Evolutionary conservation across 169 alveolate genomes (phyloP).

Genomic region (Plasmodium coatneyi): DNA sequence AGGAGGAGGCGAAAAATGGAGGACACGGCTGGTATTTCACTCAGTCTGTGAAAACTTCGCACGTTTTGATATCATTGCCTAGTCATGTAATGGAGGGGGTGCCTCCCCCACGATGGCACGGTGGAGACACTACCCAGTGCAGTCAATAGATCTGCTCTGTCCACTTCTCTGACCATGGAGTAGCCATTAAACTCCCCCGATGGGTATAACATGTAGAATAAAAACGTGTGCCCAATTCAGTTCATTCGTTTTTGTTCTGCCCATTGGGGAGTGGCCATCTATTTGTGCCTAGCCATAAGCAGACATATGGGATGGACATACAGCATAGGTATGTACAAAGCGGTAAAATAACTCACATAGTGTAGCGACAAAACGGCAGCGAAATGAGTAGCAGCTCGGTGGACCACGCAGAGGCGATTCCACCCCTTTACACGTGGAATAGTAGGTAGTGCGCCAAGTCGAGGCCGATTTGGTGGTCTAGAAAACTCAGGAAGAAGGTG

Average conservation of each 20-base stretch:
- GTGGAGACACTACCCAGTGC: neutral
- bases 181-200: neutral
- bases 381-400: too few species aligned
- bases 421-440: neutral
- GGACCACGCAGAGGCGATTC: neutral
- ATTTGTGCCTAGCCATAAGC: neutral
- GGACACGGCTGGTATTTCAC: neutral
- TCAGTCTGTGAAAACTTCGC: neutral
- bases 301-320: neutral
- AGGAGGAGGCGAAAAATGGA: neutral
- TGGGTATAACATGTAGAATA: neutral
- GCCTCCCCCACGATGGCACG: neutral
- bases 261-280: neutral
- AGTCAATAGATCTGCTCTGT: neutral
- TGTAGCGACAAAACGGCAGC: too few species aligned
- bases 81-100: neutral
- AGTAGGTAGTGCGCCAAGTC: conserved; percentile 38
- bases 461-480: conserved; percentile 29
- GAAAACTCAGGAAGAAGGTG: conserved; percentile 20
- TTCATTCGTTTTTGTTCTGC: neutral
- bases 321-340: neutral
- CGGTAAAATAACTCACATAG: neutral
- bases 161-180: neutral
- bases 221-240: neutral
- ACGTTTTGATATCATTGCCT: neutral